Conservation (phyloP, 2,329 filamentous ascomycete species). For the Claviceps digitariae region DNA sequence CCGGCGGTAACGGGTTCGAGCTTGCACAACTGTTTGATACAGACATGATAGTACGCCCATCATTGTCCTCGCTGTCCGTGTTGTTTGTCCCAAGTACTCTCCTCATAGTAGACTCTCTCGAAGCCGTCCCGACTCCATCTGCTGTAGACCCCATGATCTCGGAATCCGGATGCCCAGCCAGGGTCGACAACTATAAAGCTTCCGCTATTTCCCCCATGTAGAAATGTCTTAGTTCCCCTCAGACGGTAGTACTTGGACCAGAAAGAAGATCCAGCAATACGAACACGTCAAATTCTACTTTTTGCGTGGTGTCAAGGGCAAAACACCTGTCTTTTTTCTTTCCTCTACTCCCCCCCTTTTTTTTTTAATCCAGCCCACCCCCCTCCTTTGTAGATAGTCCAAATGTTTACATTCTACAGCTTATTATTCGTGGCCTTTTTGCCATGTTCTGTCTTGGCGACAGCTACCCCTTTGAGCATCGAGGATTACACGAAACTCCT, state of each 20-base stretch:
- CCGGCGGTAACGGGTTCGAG: neutral
- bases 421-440: slow-evolving; percentile 16
- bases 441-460: slow-evolving; percentile 13
- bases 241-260: neutral
- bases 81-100: too few species aligned
- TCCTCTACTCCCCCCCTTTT: neutral
- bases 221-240: neutral
- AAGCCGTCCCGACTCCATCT: neutral
- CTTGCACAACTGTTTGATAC: too few species aligned
- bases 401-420: neutral
- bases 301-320: too few species aligned
- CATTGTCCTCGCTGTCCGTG: too few species aligned
- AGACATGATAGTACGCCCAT: too few species aligned
- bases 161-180: too few species aligned
- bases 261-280: neutral
- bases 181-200: neutral
- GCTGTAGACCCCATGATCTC: too few species aligned
- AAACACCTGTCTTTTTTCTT: neutral
- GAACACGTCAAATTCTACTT: neutral
- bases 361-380: too few species aligned
- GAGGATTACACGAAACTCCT: slow-evolving; percentile 15
- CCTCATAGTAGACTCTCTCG: neutral
- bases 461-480: slow-evolving; percentile 13
- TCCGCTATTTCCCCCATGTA: neutral
- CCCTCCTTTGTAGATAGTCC: neutral